Base-by-base conservation (phyloP, 129 eudicot species). In the Kitagawia praeruptora region DNA sequence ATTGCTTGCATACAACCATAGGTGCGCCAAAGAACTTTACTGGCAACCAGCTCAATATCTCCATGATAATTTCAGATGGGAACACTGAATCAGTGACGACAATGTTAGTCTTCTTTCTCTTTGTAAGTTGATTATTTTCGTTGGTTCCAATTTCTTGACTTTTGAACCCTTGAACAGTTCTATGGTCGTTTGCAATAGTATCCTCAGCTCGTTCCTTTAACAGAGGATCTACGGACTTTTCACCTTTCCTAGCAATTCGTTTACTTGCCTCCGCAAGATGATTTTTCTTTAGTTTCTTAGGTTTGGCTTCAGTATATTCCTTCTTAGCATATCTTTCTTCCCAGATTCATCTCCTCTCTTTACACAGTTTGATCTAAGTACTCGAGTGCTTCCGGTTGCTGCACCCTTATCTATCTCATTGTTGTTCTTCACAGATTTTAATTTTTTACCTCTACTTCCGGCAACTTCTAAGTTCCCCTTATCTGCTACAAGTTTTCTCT, bases 11-110 rank as follows among this genome's bases (percentile, higher is more conserved):
- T 6, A 85, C 85, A 44, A 76, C 61, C 63, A 79, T 82, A 19
- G 82, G 63, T 39, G 31, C 28, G 21, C 74, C 7, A 25, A 79
- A 34, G 23, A 27, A 34, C 64, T 82, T 76, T 48, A 79, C 18
- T 1, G 83, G 77, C 67, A 82, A 70, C 81, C 81, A 23, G 81
- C 76, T 79, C 79, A 85, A 40, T 40, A 85, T 85, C 77, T 85
- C 83, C 12, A 76, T 14, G 7, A 76, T 54, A 21, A 82, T n/a
- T 51, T 82, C 85, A 31, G 76, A 81, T 0, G 83, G 85, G 21
- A 84, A 72, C 23, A 81, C 14, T 45, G 70, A 15, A 49, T 19
- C 39, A 51, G 69, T 70, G 67, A 79, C 77, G 10, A 25, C 19
- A 44, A 13, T 6, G 31, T 5, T 5, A 2, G 39, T 63, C 39